Evolutionary conservation across 805 yeast genomes (phyloP), one percentile per base, ranked within the genome.

Genomic region (Myxozyma sirexii): DNA sequence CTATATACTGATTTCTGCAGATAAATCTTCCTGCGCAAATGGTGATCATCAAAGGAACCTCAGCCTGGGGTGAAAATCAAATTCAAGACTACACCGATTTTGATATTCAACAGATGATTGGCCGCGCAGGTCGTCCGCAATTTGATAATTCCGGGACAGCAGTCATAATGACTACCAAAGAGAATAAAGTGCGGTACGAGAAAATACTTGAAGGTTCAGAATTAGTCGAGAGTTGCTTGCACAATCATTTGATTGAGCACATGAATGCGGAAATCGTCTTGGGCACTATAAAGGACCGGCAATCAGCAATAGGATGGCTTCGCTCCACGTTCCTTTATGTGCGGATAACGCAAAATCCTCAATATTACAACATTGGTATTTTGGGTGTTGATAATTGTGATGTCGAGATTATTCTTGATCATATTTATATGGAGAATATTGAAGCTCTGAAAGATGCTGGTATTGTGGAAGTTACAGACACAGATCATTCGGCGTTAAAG

Each of bases 81-180:
- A 72, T 75, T 54, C 73, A 72, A 37, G 87, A 84, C 59, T 84
- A 83, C 67, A 76, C 84, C 1, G 82, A 80, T 47, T 71, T 82
- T 24, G 87, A 83, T 58, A 71, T 84, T 31, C 69, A 82, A 43
- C 87, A 84, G 64, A 84, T 84, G 88, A 78, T 84, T 69, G 87
- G 87, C 2, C 75, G 87, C 65, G 87, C 87, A 2, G 87, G 88
- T 2, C 51, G 67, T 50, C 86, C 86, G 0, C 84, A 80, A 33
- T 82, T 76, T 68, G 86, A 83, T 65, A 75, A 74, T 2, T 23
- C 39, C n/a, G 54, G 37, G 10, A 50, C 51, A 8, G 57, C 57
- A 24, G 76, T 82, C 0, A 76, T 83, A 15, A 72, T 82, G 75
- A 83, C 86, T 0, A 75, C 75, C 12, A 49, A 64, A 0, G 66